Evolutionary conservation across 805 yeast genomes (phyloP).

Genomic region (Ogataea zsoltii): DNA sequence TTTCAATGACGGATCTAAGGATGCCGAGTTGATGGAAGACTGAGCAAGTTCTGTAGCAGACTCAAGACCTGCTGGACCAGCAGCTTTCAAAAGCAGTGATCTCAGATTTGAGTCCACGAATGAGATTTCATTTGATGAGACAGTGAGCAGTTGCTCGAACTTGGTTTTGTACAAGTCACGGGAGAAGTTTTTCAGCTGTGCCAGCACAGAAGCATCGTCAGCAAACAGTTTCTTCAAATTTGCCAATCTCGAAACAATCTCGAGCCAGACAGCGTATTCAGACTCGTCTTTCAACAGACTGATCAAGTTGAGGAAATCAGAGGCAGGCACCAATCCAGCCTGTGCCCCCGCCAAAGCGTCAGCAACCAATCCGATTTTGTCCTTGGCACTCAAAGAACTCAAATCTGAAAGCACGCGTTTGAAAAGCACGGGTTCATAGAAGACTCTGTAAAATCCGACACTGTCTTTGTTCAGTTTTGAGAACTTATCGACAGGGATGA

Average conservation of each 20-base stretch:
- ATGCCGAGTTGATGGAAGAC: conserved; percentile 5
- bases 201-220: conserved; percentile 31
- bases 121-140: conserved; percentile 17
- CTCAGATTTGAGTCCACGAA: conserved; percentile 35
- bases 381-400: conserved; percentile 42
- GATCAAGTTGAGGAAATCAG: conserved; percentile 46
- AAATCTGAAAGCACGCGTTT: conserved; percentile 42
- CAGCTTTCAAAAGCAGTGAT: conserved; percentile 40
- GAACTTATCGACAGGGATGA: conserved; percentile 20
- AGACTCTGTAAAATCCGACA: conserved; percentile 54
- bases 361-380: conserved; percentile 55
- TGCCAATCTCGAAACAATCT: conserved; percentile 44
- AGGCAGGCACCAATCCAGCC: conserved; percentile 44
- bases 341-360: conserved; percentile 51
- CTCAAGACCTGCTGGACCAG: conserved; percentile 42
- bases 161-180: conserved; percentile 35
- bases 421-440: conserved; percentile 46
- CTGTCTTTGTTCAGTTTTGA: conserved; percentile 53
- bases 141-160: conserved; percentile 26
- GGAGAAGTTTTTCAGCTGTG: conserved; percentile 34
- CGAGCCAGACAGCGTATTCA: conserved; percentile 55
- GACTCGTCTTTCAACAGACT: conserved; percentile 36
- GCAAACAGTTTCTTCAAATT: conserved; percentile 40
- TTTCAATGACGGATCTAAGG: conserved; percentile 41
- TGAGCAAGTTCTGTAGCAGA: conserved; percentile 33